phyloP scores from a whole-genome alignment of 805 yeast species.

The Yamadazyma nakazawae region DNA sequence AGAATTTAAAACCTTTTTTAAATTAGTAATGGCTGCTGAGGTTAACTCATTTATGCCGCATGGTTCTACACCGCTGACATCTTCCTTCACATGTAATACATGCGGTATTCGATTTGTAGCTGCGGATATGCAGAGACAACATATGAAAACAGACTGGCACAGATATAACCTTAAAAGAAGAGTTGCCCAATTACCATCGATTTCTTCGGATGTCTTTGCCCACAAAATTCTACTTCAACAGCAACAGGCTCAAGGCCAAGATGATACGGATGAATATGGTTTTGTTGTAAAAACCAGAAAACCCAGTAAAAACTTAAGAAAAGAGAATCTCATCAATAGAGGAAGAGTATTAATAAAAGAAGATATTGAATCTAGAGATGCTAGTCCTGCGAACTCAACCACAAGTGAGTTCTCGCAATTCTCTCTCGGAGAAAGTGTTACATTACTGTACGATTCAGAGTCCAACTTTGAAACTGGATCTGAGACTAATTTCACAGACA shows the following conservation, averaged over 20 bases:
- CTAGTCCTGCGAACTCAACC: slow-evolving; percentile 46
- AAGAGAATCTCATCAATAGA: not conserved
- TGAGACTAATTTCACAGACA: slow-evolving; percentile 45
- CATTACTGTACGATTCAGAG: slow-evolving; percentile 19
- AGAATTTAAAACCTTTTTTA: no score
- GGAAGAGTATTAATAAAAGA: slow-evolving; percentile 1
- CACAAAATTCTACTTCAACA: slow-evolving; percentile 53
- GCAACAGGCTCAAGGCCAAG: slow-evolving; percentile 17
- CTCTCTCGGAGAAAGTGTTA: slow-evolving; percentile 46
- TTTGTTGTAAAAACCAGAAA: slow-evolving; percentile 29
- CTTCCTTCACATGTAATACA: slow-evolving; percentile 37
- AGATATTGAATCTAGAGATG: slow-evolving; percentile 18
- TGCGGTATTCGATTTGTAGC: slow-evolving; percentile 38
- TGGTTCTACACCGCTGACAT: slow-evolving; percentile 22
- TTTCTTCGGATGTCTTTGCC: slow-evolving; percentile 64
- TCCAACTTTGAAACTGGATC: slow-evolving; percentile 47
- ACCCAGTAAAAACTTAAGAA: not conserved
- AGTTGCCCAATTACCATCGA: slow-evolving; percentile 61
- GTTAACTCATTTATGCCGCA: slow-evolving; percentile 16
- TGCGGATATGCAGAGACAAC: slow-evolving; percentile 38
- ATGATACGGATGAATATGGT: slow-evolving; percentile 54
- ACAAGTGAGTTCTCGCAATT: slow-evolving; percentile 53
- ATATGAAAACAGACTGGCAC: slow-evolving; percentile 47
- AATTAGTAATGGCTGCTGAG: not conserved
- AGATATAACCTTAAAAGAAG: slow-evolving; percentile 43